phyloP scores from a whole-genome alignment of 345 rosid genomes.

The Citrus sinensis region DVS_A1.0 CM039163.1:52075001-52075500 shows the following conservation, averaged over 20 bases:
- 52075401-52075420: constrained; percentile 18
- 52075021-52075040: neutral
- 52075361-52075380: constrained; percentile 52
- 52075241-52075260: constrained; percentile 60
- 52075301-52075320: constrained; percentile 61
- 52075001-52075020: neutral
- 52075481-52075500: constrained; percentile 2
- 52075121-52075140: neutral
- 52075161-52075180: constrained; percentile 66
- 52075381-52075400: constrained; percentile 11
- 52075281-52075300: constrained; percentile 65
- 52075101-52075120: neutral
- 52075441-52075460: constrained; percentile 64
- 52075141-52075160: constrained; percentile 82
- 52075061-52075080: neutral
- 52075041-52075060: neutral
- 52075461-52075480: constrained; percentile 31
- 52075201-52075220: constrained; percentile 34
- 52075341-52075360: constrained; percentile 71
- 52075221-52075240: constrained; percentile 38
- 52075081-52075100: neutral
- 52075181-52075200: constrained; percentile 39
- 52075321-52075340: constrained; percentile 65
- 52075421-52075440: constrained; percentile 33
- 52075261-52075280: constrained; percentile 74